Evolutionary conservation across 1,284 basidiomycete species (phyloP), one percentile per base, ranked within the genome.

Genomic region (Trichosporon ovoides): DNA sequence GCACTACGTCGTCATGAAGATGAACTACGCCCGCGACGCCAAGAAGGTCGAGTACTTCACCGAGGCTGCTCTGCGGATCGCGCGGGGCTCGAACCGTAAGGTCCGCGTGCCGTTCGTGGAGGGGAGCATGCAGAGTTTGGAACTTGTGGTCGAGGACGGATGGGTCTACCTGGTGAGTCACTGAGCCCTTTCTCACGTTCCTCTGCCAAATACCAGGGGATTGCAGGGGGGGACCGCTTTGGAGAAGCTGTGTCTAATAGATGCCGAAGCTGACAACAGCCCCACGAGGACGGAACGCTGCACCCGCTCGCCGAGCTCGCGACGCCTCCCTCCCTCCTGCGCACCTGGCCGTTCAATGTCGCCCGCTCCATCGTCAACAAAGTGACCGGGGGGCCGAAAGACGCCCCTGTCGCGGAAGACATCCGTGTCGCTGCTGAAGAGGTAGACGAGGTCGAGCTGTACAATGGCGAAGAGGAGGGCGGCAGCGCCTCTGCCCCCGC

Each of bases 21-120:
- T 94, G 64, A 93, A 88, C 73, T 86, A 89, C 76, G 83, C 80
- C 61, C 82, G 82, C 24, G 90, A 95, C 69, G 68, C 87, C 55
- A 78, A 78, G 52, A 83, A 86, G 35, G 85, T 97, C 46, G 83
- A 87, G 38, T 79, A 80, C 58, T 85, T 91, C 66, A 77, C 83
- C 12, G 71, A 71, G 46, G 80, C 85, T 43, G 91, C 91, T 14
- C 82, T 81, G 59, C 66, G 80, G 20, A 81, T 84, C 14, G 91
- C 90, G 14, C 91, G 89, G 85, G 88, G 65, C 7, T 59, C 60
- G 9, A 57, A 53, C 35, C 64, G 74, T 50, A 76, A 75, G 60
- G 77, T 78, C 35, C 72, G 64, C 56, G 74, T 79, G 7, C 71
- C 72, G 1, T 71, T 77, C 65, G 68, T 75, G 1, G 71, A 75